A percentile compares a stretch with the other conserved stretches of the same genome.
Evolutionary conservation across 768 basidiomycete species (phyloP).

Genomic region (Scleroderma bovista): DNA sequence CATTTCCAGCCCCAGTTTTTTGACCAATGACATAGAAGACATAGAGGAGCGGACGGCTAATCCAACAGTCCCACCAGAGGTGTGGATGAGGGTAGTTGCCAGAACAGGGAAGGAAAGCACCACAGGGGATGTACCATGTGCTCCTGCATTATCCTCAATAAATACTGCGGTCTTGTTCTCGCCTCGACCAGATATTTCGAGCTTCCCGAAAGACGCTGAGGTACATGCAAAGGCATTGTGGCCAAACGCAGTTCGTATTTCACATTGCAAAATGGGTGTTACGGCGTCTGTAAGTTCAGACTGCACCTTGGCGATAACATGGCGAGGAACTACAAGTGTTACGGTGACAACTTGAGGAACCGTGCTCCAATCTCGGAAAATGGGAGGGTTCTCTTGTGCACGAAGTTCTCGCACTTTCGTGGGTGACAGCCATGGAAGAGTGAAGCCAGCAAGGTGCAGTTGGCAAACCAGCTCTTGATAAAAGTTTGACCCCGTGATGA

Average conservation of each 20-base stretch:
- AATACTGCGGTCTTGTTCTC: slow-evolving; percentile 15
- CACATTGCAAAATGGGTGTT: slow-evolving; percentile 22
- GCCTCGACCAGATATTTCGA: slow-evolving; percentile 12
- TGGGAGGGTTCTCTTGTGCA: background rate
- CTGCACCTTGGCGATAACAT: slow-evolving; percentile 17
- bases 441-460: slow-evolving; percentile 34
- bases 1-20: background rate
- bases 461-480: slow-evolving; percentile 45
- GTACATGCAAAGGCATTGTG: slow-evolving; percentile 19
- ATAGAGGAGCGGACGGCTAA: slow-evolving; percentile 16
- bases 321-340: slow-evolving; percentile 28
- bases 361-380: slow-evolving; percentile 27
- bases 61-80: slow-evolving; percentile 9
- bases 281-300: slow-evolving; percentile 14
- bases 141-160: slow-evolving; percentile 12
- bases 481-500: slow-evolving; percentile 25
- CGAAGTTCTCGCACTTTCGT: slow-evolving; percentile 6
- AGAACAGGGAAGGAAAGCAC: slow-evolving; percentile 20
- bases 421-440: slow-evolving; percentile 12
- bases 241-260: slow-evolving; percentile 9
- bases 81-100: slow-evolving; percentile 13
- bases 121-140: slow-evolving; percentile 14
- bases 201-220: slow-evolving; percentile 15
- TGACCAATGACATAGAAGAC: background rate
- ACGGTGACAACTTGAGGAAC: slow-evolving; percentile 30